Percentiles rank a stretch among this genome's conserved stretches.
These are phyloP conservation scores for Rachicladosporium sp. DNA, from an alignment of 2,329 filamentous ascomycete genomes.

Conservation along the genomic window DNA sequence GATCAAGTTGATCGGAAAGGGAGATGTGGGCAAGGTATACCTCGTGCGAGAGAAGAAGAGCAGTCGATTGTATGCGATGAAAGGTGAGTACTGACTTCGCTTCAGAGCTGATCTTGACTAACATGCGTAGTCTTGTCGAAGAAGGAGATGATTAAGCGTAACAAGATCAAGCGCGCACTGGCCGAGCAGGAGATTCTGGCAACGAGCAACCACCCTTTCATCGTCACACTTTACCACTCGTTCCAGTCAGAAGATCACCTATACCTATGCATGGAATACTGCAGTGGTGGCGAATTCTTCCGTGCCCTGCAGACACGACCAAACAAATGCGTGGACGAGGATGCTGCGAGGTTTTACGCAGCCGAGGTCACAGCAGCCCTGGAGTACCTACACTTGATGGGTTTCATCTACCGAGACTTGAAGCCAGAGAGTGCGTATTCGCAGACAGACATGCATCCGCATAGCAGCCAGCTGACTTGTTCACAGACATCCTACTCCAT, in stretches of 20 bases:
- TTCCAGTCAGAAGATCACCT: slow-evolving; percentile 98
- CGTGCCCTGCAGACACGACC: slow-evolving; percentile 88
- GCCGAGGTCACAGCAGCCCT: slow-evolving; percentile 93
- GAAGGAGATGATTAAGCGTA: slow-evolving; percentile 99
- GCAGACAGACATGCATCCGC: background rate
- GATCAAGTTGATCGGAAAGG: slow-evolving; percentile 98
- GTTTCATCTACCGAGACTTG: slow-evolving; percentile 95
- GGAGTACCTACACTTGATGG: slow-evolving; percentile 96
- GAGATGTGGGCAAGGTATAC: slow-evolving; percentile 97
- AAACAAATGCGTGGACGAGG: slow-evolving; percentile 93
- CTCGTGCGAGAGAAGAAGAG: slow-evolving; percentile 97
- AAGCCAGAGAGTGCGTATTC: slow-evolving; percentile 78
- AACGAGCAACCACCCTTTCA: slow-evolving; percentile 97
- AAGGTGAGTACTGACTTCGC: too few relatives aligned
- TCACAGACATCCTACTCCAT: slow-evolving; percentile 80
- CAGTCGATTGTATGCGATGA: slow-evolving; percentile 91
- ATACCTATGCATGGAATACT: slow-evolving; percentile 99
- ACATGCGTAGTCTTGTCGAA: slow-evolving; percentile 72
- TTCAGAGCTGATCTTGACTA: too few relatives aligned
- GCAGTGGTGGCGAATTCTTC: slow-evolving; percentile 97
- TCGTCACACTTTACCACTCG: slow-evolving; percentile 95
- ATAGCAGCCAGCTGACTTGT: slow-evolving; percentile 24
- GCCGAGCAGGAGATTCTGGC: slow-evolving; percentile 97
- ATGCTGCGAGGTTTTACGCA: slow-evolving; percentile 93
- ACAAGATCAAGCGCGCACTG: slow-evolving; percentile 97